Evolutionary conservation across 75 land plant genomes (phyloP).

Genomic region (Cupressus sempervirens): DNA sequence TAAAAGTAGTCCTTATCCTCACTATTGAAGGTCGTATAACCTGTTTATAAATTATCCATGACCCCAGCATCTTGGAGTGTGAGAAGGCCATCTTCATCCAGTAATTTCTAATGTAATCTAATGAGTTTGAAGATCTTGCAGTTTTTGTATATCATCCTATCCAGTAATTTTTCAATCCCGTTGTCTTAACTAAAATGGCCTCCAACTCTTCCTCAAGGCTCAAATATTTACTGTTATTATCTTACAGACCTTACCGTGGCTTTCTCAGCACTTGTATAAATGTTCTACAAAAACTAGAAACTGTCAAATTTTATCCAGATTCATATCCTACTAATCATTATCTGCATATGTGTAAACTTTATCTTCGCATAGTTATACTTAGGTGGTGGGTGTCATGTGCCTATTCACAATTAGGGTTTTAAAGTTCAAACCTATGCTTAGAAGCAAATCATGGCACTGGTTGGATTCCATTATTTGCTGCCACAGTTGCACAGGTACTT

Average conservation of each 20-base stretch:
- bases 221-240: background rate
- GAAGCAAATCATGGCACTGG: background rate
- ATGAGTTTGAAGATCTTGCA: background rate
- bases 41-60: background rate
- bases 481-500: no score
- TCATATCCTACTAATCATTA: background rate
- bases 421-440: background rate
- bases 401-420: background rate
- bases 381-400: background rate
- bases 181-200: background rate
- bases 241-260: background rate
- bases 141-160: background rate
- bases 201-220: background rate
- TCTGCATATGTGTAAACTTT: background rate
- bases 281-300: background rate
- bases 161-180: background rate
- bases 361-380: background rate
- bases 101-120: background rate
- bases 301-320: background rate
- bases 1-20: background rate
- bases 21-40: background rate
- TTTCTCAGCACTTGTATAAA: background rate
- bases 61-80: background rate
- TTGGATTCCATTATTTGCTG: background rate
- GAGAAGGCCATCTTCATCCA: background rate